These are phyloP conservation scores for Aspergillus awamori DNA, from an alignment of 2,329 filamentous ascomycete genomes.

Conservation along the genomic window DNA sequence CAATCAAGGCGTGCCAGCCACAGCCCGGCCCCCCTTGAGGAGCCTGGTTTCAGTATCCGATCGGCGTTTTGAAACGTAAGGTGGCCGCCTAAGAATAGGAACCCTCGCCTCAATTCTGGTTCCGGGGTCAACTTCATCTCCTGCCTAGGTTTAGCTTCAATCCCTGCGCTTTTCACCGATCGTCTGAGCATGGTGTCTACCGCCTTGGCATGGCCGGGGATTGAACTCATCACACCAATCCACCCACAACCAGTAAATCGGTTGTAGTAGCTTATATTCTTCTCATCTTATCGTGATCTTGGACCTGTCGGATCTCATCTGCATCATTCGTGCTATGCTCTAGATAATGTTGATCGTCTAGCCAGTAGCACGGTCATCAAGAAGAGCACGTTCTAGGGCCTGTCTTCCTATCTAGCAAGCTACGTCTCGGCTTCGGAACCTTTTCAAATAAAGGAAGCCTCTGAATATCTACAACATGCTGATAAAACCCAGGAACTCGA, in stretches of 20 bases:
- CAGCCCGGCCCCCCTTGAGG: conserved; percentile 10
- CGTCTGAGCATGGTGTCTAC: background rate
- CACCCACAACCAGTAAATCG: background rate
- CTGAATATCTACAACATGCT: too few relatives aligned
- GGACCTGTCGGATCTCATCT: too few relatives aligned
- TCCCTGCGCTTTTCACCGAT: background rate
- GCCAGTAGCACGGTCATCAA: too few relatives aligned
- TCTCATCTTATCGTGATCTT: background rate
- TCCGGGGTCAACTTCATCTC: background rate
- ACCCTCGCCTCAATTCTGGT: conserved; percentile 5
- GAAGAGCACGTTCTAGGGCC: too few relatives aligned
- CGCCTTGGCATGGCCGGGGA: background rate
- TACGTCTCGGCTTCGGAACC: too few relatives aligned
- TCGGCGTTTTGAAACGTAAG: conserved; percentile 18
- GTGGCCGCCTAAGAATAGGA: conserved; percentile 14
- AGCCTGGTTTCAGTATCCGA: conserved; percentile 16
- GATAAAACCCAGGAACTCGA: too few relatives aligned
- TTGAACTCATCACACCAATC: background rate
- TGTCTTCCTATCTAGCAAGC: too few relatives aligned
- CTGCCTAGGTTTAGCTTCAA: background rate
- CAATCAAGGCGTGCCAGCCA: conserved; percentile 10
- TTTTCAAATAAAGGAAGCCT: too few relatives aligned
- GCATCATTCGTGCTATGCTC: too few relatives aligned
- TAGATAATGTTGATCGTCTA: too few relatives aligned
- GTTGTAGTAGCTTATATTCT: background rate